Evolutionary conservation across 2,329 filamentous ascomycete genomes (phyloP).

Genomic region (Penicillium italicum): DNA sequence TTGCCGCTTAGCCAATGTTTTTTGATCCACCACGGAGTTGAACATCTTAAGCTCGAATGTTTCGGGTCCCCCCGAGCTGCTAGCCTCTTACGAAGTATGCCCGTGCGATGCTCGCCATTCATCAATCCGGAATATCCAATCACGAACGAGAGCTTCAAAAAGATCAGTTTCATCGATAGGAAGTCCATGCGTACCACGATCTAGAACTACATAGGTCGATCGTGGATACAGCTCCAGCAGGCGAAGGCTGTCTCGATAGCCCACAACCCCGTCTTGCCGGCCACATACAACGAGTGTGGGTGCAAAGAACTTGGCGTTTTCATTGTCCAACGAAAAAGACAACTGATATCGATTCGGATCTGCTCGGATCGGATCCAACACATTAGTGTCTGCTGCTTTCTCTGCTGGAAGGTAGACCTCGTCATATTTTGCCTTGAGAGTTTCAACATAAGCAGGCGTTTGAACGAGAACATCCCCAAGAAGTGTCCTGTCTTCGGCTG

Average conservation of each 20-base stretch:
- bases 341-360: slow-evolving; percentile 27
- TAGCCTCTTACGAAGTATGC: not conserved
- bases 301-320: slow-evolving; percentile 21
- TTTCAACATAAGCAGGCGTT: slow-evolving; percentile 25
- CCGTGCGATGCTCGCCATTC: slow-evolving; percentile 21
- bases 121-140: slow-evolving; percentile 25
- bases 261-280: slow-evolving; percentile 27
- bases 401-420: slow-evolving; percentile 14
- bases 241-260: slow-evolving; percentile 30
- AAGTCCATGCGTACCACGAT: slow-evolving; percentile 27
- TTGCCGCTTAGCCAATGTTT: not conserved
- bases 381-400: slow-evolving; percentile 19
- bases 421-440: slow-evolving; percentile 23
- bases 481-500: slow-evolving; percentile 20
- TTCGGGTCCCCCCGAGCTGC: not conserved
- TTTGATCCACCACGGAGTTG: not conserved
- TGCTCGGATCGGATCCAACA: slow-evolving; percentile 25
- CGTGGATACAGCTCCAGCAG: slow-evolving; percentile 28
- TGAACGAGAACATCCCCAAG: slow-evolving; percentile 27
- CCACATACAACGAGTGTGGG: slow-evolving; percentile 30
- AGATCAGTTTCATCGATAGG: slow-evolving; percentile 27
- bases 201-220: slow-evolving; percentile 26
- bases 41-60: not conserved
- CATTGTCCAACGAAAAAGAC: slow-evolving; percentile 18
- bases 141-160: slow-evolving; percentile 29